phyloP scores from a whole-genome alignment of 169 alveolate species.

The Hepatocystis sp. region DNA sequence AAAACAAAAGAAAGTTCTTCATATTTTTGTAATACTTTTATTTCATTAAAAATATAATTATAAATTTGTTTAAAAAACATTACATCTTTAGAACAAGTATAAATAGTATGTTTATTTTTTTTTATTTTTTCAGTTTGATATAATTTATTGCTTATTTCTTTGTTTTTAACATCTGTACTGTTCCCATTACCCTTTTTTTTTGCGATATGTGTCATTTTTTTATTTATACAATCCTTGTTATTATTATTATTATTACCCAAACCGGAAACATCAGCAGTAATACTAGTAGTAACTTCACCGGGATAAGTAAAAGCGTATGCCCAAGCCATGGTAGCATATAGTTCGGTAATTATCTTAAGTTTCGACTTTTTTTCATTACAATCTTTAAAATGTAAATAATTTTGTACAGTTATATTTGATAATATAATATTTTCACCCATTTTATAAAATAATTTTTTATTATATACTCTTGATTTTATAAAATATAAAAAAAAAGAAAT shows the following conservation, averaged over 20 bases:
- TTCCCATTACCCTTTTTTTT: not conserved
- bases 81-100: too few relatives aligned
- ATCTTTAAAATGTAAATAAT: conserved; percentile 5
- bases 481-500: conserved; percentile 64
- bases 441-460: conserved; percentile 25
- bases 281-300: not conserved
- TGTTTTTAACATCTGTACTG: not conserved
- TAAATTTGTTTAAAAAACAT: conserved; percentile 33
- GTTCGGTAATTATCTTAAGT: conserved; percentile 35
- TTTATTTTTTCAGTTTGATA: too few relatives aligned
- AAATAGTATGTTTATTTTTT: too few relatives aligned
- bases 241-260: too few relatives aligned
- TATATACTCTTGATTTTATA: conserved; percentile 69
- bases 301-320: conserved; percentile 68
- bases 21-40: conserved; percentile 32
- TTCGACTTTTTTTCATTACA: not conserved
- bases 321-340: conserved; percentile 75
- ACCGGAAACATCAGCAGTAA: too few relatives aligned
- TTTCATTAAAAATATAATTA: conserved; percentile 39
- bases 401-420: conserved; percentile 21
- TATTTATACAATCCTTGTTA: too few relatives aligned
- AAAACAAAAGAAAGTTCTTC: conserved; percentile 33
- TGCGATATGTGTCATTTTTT: not conserved
- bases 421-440: conserved; percentile 22
- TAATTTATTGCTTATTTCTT: not conserved